phyloP scores from a whole-genome alignment of 2,329 filamentous ascomycete species.

The Stemphylium vesicarium region DNA sequence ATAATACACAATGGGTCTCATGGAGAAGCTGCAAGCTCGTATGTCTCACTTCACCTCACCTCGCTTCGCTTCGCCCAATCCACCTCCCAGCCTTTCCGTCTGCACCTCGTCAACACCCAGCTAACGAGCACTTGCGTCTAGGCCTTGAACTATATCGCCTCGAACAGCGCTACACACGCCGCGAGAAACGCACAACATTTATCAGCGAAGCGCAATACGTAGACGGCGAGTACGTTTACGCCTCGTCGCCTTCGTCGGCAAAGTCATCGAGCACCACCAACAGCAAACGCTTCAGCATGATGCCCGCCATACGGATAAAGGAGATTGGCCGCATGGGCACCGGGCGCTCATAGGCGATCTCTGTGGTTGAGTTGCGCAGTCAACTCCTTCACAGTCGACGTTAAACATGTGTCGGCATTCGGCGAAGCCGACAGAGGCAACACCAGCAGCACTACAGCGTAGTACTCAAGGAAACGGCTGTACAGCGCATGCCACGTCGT shows the following conservation, averaged over 20 bases:
- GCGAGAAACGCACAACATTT: slow-evolving; percentile 88
- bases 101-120: slow-evolving; percentile 1
- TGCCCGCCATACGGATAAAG: slow-evolving; percentile 41
- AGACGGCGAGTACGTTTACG: slow-evolving; percentile 92
- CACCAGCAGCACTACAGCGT: not conserved
- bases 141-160: slow-evolving; percentile 91
- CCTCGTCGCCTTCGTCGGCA: slow-evolving; percentile 44
- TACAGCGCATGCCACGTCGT: not conserved
- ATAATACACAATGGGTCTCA: slow-evolving; percentile 45
- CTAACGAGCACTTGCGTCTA: slow-evolving; percentile 35
- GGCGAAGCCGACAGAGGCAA: not conserved
- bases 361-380: not conserved
- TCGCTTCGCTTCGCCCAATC: slow-evolving; percentile 1
- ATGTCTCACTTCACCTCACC: slow-evolving; percentile 24
- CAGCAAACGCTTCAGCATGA: slow-evolving; percentile 45
- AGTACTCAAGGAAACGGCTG: not conserved
- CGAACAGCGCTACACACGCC: slow-evolving; percentile 92
- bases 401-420: not conserved
- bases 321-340: slow-evolving; percentile 39
- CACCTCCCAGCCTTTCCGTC: slow-evolving; percentile 4
- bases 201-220: slow-evolving; percentile 89
- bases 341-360: slow-evolving; percentile 27
- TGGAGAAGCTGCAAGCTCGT: slow-evolving; percentile 52
- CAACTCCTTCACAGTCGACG: not conserved
- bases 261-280: slow-evolving; percentile 35